phyloP scores from a whole-genome alignment of 1,139 yeast genomes.

The Saccharomycopsis hybrid region DNA sequence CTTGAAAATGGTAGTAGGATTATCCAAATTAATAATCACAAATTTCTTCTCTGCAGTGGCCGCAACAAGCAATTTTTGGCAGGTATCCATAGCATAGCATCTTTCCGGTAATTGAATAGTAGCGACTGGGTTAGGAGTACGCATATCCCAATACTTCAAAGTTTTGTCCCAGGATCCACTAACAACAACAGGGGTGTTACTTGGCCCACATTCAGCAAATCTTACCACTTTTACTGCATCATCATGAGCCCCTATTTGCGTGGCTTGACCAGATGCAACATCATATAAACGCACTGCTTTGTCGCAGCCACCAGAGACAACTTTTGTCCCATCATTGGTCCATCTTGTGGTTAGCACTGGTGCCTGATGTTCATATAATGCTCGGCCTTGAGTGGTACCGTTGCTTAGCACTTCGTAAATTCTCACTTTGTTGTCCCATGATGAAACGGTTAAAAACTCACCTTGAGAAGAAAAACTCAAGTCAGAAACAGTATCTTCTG shows the following conservation, averaged over 20 bases:
- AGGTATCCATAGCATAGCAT: conserved; percentile 83
- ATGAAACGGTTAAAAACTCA: conserved; percentile 71
- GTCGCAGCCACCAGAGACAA: conserved; percentile 90
- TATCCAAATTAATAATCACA: conserved; percentile 67
- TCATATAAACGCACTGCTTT: conserved; percentile 83
- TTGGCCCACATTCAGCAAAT: conserved; percentile 76
- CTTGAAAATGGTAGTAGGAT: conserved; percentile 80
- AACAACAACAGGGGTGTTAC: conserved; percentile 76
- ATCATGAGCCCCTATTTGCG: conserved; percentile 83
- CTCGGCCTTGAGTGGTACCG: conserved; percentile 70
- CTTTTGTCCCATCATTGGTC: conserved; percentile 81
- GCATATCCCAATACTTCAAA: conserved; percentile 86
- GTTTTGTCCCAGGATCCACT: conserved; percentile 98
- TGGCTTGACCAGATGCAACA: conserved; percentile 71
- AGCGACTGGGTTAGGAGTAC: conserved; percentile 79
- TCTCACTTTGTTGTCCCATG: conserved; percentile 95
- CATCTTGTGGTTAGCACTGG: conserved; percentile 83
- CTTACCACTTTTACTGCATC: conserved; percentile 73
- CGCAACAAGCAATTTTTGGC: conserved; percentile 76
- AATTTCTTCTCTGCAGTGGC: conserved; percentile 87
- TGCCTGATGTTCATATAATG: conserved; percentile 82
- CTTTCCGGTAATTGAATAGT: conserved; percentile 83
- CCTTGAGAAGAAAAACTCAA: conserved; percentile 89
- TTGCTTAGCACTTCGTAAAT: conserved; percentile 77
- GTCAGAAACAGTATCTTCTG: conserved; percentile 89